Evolutionary conservation across 495 filamentous ascomycete species (phyloP).

Genomic region (Neurospora intermedia): DNA sequence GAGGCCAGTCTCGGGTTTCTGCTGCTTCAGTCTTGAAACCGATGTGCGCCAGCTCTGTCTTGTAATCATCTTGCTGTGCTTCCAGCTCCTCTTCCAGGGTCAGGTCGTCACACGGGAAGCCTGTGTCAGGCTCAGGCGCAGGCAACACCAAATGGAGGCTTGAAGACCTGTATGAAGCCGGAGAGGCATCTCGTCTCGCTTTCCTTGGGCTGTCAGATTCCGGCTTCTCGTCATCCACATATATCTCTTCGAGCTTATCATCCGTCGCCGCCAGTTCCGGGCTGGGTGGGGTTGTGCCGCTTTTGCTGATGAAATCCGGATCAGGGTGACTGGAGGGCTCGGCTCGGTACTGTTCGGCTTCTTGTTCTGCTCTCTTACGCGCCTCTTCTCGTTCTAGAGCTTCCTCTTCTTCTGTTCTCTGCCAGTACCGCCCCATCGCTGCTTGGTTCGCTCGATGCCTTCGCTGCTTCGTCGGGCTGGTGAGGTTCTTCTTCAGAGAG

Average conservation of each 20-base stretch:
- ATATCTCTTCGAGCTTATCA: not conserved
- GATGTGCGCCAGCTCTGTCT: not conserved
- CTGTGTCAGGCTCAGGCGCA: not conserved
- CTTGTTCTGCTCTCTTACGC: conserved; percentile 16
- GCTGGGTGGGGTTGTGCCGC: not conserved
- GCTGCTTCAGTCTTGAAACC: not conserved
- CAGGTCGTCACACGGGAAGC: not conserved
- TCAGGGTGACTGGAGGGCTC: conserved; percentile 14
- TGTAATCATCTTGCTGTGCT: not conserved
- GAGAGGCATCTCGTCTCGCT: not conserved
- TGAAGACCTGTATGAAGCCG: not conserved
- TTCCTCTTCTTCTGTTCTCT: conserved; percentile 25
- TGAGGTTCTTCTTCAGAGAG: conserved; percentile 11
- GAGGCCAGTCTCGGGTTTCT: not conserved
- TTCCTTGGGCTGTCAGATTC: not conserved
- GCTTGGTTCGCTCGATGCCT: conserved; percentile 24
- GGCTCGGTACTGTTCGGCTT: conserved; percentile 20
- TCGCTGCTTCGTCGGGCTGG: conserved; percentile 20
- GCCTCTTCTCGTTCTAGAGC: conserved; percentile 19
- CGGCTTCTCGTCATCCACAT: not conserved
- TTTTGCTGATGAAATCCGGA: not conserved
- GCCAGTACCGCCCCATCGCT: conserved; percentile 26
- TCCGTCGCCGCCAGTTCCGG: not conserved
- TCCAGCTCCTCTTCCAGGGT: not conserved
- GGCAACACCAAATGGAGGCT: not conserved